Evolutionary conservation across 495 filamentous ascomycete species (phyloP).

Genomic region (Platismatia glauca): DNA sequence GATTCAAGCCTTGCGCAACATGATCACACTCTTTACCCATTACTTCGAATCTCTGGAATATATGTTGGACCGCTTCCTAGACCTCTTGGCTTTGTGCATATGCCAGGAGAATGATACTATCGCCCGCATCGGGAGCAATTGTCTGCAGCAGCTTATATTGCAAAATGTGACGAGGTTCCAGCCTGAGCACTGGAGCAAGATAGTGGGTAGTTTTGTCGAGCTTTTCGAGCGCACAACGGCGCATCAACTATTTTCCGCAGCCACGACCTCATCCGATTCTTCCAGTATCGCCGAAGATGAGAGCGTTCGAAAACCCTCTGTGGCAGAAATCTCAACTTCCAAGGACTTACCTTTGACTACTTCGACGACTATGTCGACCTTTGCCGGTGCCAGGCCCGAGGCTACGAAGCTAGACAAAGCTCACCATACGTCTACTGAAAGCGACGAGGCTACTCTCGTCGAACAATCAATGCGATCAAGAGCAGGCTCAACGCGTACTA

Average conservation of each 20-base stretch:
- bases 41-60: conserved; percentile 93
- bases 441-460: conserved; percentile 23
- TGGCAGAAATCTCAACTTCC: conserved; percentile 18
- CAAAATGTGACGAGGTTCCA: conserved; percentile 91
- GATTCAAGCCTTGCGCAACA: conserved; percentile 96
- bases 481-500: conserved; percentile 13
- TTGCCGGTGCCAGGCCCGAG: conserved; percentile 19
- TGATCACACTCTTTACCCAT: conserved; percentile 97
- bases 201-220: conserved; percentile 91
- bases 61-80: conserved; percentile 92
- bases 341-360: conserved; percentile 29
- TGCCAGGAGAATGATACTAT: conserved; percentile 99
- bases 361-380: conserved; percentile 21
- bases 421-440: conserved; percentile 16
- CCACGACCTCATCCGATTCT: conserved; percentile 46
- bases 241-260: conserved; percentile 84
- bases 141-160: conserved; percentile 87
- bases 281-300: conserved; percentile 23
- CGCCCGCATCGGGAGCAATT: conserved; percentile 94
- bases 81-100: conserved; percentile 88
- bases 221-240: conserved; percentile 92
- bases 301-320: conserved; percentile 13
- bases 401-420: conserved; percentile 29
- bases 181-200: conserved; percentile 80
- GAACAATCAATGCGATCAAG: conserved; percentile 3